Percentiles rank a stretch among this genome's conserved stretches.
These are phyloP conservation scores for Malbranchea cinnamomea DNA, from an alignment of 2,329 filamentous ascomycete genomes.

Conservation along the genomic window DNA sequence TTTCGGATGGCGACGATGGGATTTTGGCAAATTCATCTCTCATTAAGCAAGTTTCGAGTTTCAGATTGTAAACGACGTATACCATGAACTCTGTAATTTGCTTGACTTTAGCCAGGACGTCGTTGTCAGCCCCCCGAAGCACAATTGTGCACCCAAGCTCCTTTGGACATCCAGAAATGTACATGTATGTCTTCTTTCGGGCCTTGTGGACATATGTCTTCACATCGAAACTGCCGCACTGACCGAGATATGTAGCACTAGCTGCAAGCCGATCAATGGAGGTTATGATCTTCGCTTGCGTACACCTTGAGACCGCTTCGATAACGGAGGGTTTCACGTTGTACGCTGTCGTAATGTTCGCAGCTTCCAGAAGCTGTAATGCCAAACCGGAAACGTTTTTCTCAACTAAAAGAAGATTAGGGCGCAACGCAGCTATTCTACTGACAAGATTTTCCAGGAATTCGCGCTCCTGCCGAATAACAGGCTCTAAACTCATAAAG, in stretches of 20 bases:
- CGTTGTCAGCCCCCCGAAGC: slow-evolving; percentile 62
- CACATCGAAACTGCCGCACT: slow-evolving; percentile 79
- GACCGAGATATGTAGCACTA: slow-evolving; percentile 57
- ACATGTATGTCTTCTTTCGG: slow-evolving; percentile 88
- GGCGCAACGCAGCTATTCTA: slow-evolving; percentile 71
- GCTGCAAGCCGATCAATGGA: slow-evolving; percentile 87
- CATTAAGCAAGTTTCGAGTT: slow-evolving; percentile 87
- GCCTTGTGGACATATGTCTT: slow-evolving; percentile 84
- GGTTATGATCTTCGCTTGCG: slow-evolving; percentile 81
- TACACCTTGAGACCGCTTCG: slow-evolving; percentile 83
- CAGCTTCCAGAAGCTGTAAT: slow-evolving; percentile 71
- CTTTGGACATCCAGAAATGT: slow-evolving; percentile 75
- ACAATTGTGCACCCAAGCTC: slow-evolving; percentile 92
- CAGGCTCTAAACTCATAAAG: slow-evolving; percentile 95
- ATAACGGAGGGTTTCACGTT: slow-evolving; percentile 95
- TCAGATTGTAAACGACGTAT: slow-evolving; percentile 95
- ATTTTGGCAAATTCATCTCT: slow-evolving; percentile 82
- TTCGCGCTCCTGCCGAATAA: slow-evolving; percentile 92
- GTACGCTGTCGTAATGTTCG: slow-evolving; percentile 83
- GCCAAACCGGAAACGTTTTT: slow-evolving; percentile 86
- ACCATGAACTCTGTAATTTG: slow-evolving; percentile 96
- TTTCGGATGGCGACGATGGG: slow-evolving; percentile 28
- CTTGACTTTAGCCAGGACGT: slow-evolving; percentile 65
- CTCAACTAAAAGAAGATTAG: slow-evolving; percentile 79
- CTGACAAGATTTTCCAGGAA: slow-evolving; percentile 85